A percentile compares a stretch with the other conserved stretches of the same genome.
Evolutionary conservation across 768 basidiomycete genomes (phyloP).

Genomic region (Gymnopilus junonius): DNA sequence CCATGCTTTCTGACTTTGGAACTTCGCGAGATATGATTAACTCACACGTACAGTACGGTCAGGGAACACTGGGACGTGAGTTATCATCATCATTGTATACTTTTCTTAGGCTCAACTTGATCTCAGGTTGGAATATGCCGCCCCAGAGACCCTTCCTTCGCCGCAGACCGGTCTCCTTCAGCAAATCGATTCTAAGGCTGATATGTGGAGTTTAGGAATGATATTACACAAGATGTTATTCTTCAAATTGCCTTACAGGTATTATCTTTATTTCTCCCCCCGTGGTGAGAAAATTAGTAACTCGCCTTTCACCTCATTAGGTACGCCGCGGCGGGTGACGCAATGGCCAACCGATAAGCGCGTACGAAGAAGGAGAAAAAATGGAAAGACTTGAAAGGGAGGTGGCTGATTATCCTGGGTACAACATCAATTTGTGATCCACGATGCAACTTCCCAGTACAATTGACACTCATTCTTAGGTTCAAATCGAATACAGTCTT

Average conservation of each 20-base stretch:
- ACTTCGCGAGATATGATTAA: slow-evolving; percentile 91
- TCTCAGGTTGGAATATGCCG: slow-evolving; percentile 79
- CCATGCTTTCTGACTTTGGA: slow-evolving; percentile 96
- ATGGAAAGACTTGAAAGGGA: slow-evolving; percentile 74
- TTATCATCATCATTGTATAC: slow-evolving; percentile 17
- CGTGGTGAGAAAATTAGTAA: not conserved
- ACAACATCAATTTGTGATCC: too few relatives aligned
- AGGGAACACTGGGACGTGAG: slow-evolving; percentile 95
- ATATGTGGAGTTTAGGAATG: slow-evolving; percentile 99
- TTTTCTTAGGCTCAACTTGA: not conserved
- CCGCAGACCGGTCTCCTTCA: slow-evolving; percentile 65
- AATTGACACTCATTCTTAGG: slow-evolving; percentile 25
- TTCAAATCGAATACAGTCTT: slow-evolving; percentile 57
- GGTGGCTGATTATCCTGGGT: slow-evolving; percentile 79
- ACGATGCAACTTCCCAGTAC: not conserved
- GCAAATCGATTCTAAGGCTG: slow-evolving; percentile 84
- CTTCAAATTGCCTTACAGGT: slow-evolving; percentile 84
- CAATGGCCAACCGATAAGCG: slow-evolving; percentile 41
- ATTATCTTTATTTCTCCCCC: slow-evolving; percentile 28
- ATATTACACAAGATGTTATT: slow-evolving; percentile 93
- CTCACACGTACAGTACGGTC: slow-evolving; percentile 64
- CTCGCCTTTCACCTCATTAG: slow-evolving; percentile 23
- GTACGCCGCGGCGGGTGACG: slow-evolving; percentile 67
- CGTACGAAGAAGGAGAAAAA: slow-evolving; percentile 59
- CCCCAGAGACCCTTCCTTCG: slow-evolving; percentile 84